phyloP scores from a whole-genome alignment of 306 rosid genomes.

The Corylus americana region DNA sequence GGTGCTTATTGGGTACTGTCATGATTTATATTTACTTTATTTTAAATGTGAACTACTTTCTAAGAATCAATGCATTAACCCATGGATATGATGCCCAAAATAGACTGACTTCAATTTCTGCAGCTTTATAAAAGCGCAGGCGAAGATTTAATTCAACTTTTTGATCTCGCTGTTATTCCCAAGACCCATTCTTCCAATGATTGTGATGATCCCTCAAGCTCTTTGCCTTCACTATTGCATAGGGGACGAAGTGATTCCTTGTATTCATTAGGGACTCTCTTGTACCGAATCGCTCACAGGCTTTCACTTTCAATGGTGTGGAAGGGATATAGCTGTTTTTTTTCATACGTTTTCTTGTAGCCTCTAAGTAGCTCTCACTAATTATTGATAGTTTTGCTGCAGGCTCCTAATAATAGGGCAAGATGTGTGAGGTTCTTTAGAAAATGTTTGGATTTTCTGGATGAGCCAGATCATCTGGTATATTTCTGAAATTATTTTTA shows the following conservation, averaged over 20 bases:
- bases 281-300: conserved; percentile 90
- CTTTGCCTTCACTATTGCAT: conserved; percentile 66
- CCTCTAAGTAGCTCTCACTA: conserved; percentile 27
- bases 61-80: background rate
- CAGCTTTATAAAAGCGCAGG: conserved; percentile 97
- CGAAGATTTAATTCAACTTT: conserved; percentile 94
- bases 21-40: conserved; percentile 17
- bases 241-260: conserved; percentile 82
- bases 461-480: conserved; percentile 94
- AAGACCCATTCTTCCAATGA: conserved; percentile 57
- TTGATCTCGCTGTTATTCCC: conserved; percentile 87
- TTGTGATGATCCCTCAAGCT: conserved; percentile 63
- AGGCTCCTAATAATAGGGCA: conserved; percentile 80
- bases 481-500: conserved; percentile 21
- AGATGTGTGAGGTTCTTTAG: conserved; percentile 82
- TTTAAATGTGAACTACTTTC: conserved; percentile 1
- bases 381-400: conserved; percentile 39
- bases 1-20: conserved; percentile 92
- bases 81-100: background rate
- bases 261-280: conserved; percentile 83
- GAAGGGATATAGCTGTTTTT: conserved; percentile 24
- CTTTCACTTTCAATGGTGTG: conserved; percentile 92
- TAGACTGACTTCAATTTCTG: conserved; percentile 29
- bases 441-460: conserved; percentile 86
- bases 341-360: conserved; percentile 19